Base-by-base conservation (phyloP, 257 asterid genomes). In the Ilex asprella region DNA sequence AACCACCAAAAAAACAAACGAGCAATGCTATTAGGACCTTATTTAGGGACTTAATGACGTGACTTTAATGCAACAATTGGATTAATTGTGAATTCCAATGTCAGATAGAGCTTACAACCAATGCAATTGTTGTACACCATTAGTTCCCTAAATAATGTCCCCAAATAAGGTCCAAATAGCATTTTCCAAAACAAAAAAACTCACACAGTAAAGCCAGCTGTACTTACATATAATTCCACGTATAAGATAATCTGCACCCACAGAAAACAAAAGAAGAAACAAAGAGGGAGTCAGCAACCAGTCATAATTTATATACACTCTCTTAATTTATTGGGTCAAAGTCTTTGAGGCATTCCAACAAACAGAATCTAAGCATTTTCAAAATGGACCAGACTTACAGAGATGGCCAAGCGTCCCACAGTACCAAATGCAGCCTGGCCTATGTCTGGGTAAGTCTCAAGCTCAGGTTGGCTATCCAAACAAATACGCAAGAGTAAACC, bases 341-440 rank as follows among this genome's bases (percentile, higher is more conserved):
- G 27, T 21, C 27, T 21, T 21, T 21, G 27, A 21, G 27, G 27
- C 27, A 21, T 35, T 35, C 41, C 41, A 35, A 35, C 8, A 35
- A 4, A 16, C 14, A 16, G 41, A 44, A 50, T 51, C 39, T 14
- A 39, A 1, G 12, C 14, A 9, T 30, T 6, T 47, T 2, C 53
- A 50, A 15, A 64, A 35, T 35, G 29, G 12, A 50, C 31, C 51
- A 65, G 10, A 78, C 98, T 63, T 80, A 93, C 99, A 2, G 99
- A 93, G 67, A 93, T 84, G 71, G 70, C 66, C 54, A 87, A 52
- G 59, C 97, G 95, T n/a, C 99, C 99, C 2, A 55, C 16, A 2
- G 81, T 77, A 39, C 99, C 99, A 35, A 93, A 93, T 11, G 99
- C 99, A 39, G 96, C 99, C 75, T 89, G 96, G 67, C 99, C 99